phyloP scores from a whole-genome alignment of 768 basidiomycete genomes.

The Suillus americanus region DNA sequence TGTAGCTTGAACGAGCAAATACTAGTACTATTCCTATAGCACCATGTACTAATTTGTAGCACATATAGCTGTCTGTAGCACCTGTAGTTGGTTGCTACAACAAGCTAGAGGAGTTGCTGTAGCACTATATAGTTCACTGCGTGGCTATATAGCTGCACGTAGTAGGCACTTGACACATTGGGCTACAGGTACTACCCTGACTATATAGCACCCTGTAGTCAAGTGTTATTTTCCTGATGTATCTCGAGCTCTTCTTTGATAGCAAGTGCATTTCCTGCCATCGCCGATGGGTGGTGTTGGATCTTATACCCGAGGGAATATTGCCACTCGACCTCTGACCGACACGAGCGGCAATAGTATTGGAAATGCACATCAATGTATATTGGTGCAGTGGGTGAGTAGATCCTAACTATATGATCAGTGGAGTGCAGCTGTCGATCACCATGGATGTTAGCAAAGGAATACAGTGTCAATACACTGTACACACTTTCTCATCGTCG shows the following conservation, averaged over 20 bases:
- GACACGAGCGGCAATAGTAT: constrained; percentile 7
- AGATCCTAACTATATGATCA: constrained; percentile 6
- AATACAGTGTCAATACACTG: neutral
- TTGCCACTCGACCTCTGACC: constrained; percentile 6
- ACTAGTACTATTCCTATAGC: too few relatives aligned
- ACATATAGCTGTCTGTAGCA: neutral
- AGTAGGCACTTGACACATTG: too few relatives aligned
- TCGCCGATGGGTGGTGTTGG: neutral
- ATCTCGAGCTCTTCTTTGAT: neutral
- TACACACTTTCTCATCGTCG: constrained; percentile 5
- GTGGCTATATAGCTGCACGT: neutral
- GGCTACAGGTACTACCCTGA: too few relatives aligned
- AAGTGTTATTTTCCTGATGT: too few relatives aligned
- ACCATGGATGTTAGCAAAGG: neutral
- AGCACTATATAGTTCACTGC: too few relatives aligned
- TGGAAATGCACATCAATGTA: constrained; percentile 18
- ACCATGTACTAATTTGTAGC: too few relatives aligned
- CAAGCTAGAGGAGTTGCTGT: neutral
- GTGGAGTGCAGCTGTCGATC: constrained; percentile 5
- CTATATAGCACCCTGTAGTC: too few relatives aligned
- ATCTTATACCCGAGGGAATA: constrained; percentile 15
- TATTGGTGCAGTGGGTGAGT: constrained; percentile 10
- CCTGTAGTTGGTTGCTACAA: neutral
- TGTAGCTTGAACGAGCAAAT: too few relatives aligned
- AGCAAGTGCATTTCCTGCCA: neutral